phyloP scores from a whole-genome alignment of 2,329 filamentous ascomycete genomes.

The Verticillium tricorpus region DNA sequence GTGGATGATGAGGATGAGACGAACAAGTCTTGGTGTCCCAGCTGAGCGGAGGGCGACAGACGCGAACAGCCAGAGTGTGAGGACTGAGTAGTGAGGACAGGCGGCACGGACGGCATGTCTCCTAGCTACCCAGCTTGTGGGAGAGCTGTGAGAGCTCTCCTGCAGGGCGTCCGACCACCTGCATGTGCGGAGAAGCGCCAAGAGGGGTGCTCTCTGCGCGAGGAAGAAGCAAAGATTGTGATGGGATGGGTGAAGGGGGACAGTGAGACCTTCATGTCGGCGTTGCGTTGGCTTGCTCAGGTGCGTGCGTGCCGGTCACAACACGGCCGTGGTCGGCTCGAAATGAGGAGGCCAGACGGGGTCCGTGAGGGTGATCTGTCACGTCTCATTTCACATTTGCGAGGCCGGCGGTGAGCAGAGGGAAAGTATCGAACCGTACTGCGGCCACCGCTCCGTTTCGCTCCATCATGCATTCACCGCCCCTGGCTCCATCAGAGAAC shows the following conservation, averaged over 20 bases:
- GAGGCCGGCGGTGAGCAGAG: not conserved
- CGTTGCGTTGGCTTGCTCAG: too few relatives aligned
- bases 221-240: not conserved
- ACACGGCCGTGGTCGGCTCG: not conserved
- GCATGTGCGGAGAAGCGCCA: not conserved
- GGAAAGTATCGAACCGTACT: not conserved
- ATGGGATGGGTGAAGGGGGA: not conserved
- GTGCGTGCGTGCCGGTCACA: not conserved
- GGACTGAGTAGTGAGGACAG: too few relatives aligned
- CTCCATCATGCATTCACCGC: not conserved
- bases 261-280: not conserved
- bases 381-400: not conserved
- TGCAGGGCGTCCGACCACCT: not conserved
- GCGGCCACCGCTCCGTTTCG: not conserved
- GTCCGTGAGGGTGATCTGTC: slow-evolving; percentile 1
- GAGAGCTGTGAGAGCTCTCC: not conserved
- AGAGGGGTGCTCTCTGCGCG: not conserved
- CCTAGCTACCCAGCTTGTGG: not conserved
- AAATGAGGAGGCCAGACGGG: not conserved
- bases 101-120: not conserved
- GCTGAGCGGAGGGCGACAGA: not conserved
- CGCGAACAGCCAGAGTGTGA: not conserved
- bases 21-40: not conserved
- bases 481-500: not conserved
- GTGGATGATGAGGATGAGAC: not conserved